Evolutionary conservation across 2,329 filamentous ascomycete genomes (phyloP).

Genomic region (Colletotrichum phormii): DNA sequence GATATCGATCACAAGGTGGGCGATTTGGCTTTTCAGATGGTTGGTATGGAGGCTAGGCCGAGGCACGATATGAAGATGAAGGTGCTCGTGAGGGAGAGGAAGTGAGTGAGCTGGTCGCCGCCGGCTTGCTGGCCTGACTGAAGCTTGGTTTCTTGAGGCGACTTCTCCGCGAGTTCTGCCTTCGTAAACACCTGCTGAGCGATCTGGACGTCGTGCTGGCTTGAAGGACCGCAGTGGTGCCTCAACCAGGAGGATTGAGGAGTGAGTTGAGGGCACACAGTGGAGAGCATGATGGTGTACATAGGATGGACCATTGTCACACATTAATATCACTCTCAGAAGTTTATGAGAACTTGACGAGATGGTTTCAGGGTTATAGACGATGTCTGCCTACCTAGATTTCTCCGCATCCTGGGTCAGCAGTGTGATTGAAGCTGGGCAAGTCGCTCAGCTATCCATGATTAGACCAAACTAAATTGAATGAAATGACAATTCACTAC

Average conservation of each 20-base stretch:
- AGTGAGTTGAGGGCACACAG: background rate
- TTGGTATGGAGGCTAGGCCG: conserved; percentile 36
- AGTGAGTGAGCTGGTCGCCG: background rate
- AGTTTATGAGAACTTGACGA: background rate
- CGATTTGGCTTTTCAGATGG: conserved; percentile 38
- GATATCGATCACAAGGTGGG: conserved; percentile 41
- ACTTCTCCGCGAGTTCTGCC: too few species aligned
- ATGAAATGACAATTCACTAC: too few species aligned
- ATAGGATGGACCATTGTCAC: background rate
- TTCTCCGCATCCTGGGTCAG: background rate
- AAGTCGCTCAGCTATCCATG: background rate
- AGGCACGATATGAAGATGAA: conserved; percentile 34
- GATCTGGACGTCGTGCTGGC: too few species aligned
- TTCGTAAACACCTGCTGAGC: too few species aligned
- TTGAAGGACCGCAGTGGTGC: too few species aligned
- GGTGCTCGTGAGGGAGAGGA: conserved; percentile 14
- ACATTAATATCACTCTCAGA: background rate
- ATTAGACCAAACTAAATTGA: too few species aligned
- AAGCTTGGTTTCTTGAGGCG: background rate
- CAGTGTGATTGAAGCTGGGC: background rate
- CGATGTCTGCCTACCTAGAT: background rate
- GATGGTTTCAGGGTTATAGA: background rate
- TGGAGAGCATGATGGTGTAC: too few species aligned
- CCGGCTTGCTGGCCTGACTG: background rate
- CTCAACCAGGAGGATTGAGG: too few species aligned